Percentiles rank a stretch among this genome's conserved stretches.
Evolutionary conservation across 345 rosid genomes (phyloP).

Genomic region (Hirschfeldia incana): DNA sequence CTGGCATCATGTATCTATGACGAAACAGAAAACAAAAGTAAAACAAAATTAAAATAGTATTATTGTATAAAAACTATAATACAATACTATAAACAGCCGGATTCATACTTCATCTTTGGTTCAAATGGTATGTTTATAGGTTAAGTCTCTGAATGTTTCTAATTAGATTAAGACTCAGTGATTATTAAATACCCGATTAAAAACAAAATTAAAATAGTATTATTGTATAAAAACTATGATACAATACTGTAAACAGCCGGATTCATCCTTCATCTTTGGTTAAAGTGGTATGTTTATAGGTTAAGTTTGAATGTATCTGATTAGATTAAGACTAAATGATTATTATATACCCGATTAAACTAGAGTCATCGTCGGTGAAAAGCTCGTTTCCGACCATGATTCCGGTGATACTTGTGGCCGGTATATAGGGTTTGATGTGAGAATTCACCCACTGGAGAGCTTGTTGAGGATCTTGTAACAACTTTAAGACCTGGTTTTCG

Average conservation of each 20-base stretch:
- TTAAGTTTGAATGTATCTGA: neutral
- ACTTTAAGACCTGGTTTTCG: constrained; percentile 67
- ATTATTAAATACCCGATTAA: constrained; percentile 36
- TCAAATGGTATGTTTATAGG: neutral
- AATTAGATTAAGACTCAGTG: neutral
- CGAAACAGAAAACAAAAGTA: neutral
- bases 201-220: neutral
- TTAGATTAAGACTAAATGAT: neutral
- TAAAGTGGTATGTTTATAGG: neutral
- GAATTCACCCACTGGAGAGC: constrained; percentile 77
- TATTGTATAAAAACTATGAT: neutral
- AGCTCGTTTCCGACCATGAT: constrained; percentile 79
- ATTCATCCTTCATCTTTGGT: neutral
- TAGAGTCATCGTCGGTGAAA: constrained; percentile 51
- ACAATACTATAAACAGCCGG: neutral
- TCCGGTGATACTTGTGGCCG: constrained; percentile 70
- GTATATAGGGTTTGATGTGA: constrained; percentile 67
- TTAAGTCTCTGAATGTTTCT: neutral
- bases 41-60: neutral
- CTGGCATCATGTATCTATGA: constrained; percentile 60
- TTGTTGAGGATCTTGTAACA: constrained; percentile 63
- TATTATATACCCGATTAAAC: constrained; percentile 38
- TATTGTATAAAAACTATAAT: neutral
- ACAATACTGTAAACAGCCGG: neutral
- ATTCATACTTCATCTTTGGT: neutral